These are phyloP conservation scores for Stevia rebaudiana DNA, from an alignment of 140 eudicot genomes.

Conservation along the genomic window DNA sequence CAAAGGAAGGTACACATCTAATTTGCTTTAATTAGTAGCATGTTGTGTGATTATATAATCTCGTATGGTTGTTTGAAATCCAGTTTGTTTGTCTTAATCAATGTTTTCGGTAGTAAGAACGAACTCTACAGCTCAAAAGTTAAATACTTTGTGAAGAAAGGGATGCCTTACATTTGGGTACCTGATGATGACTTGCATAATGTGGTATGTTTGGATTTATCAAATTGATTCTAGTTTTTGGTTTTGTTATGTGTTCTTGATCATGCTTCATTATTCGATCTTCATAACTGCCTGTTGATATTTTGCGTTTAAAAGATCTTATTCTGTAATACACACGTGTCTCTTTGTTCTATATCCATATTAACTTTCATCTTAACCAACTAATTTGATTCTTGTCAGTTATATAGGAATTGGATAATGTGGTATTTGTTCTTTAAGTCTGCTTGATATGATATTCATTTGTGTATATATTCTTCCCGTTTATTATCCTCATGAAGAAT, in stretches of 20 bases:
- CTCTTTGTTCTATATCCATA: not conserved
- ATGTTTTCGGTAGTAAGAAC: constrained; percentile 43
- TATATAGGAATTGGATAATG: too few relatives aligned
- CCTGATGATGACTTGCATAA: constrained; percentile 74
- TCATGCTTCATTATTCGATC: not conserved
- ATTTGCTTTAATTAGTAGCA: not conserved
- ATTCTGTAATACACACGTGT: not conserved
- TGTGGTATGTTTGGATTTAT: constrained; percentile 42
- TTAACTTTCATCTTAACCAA: not conserved
- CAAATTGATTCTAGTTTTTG: not conserved
- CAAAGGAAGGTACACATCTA: constrained; percentile 49
- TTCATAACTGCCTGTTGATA: not conserved
- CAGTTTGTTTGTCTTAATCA: not conserved
- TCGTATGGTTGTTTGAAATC: not conserved
- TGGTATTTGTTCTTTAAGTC: not conserved
- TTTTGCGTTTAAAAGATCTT: not conserved
- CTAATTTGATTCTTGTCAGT: too few relatives aligned
- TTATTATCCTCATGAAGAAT: not conserved
- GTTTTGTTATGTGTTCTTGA: not conserved
- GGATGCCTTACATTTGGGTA: constrained; percentile 80
- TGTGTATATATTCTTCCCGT: not conserved
- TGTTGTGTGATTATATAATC: not conserved
- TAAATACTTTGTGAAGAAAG: constrained; percentile 63
- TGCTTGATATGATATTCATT: not conserved
- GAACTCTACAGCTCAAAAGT: constrained; percentile 73